Evolutionary conservation across 2,329 filamentous ascomycete species (phyloP).

Genomic region (Colletotrichum sp.): DNA sequence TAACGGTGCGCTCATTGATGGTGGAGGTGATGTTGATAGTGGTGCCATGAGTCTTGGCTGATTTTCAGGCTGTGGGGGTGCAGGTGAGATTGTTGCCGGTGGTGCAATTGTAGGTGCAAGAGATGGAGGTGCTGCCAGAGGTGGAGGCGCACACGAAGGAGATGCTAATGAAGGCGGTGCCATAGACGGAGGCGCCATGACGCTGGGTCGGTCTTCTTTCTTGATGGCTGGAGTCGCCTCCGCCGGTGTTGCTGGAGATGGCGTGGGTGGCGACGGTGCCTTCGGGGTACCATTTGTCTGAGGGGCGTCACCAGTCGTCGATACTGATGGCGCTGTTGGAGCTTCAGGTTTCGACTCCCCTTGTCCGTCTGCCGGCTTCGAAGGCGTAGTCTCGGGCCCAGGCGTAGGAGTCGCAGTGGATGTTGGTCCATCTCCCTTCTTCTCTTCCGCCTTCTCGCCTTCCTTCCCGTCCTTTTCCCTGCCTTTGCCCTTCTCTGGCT

Average conservation of each 20-base stretch:
- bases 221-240: not conserved
- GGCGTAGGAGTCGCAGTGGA: not conserved
- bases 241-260: not conserved
- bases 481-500: conserved; percentile 38
- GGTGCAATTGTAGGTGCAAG: conserved; percentile 12
- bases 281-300: not conserved
- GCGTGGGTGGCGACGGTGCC: not conserved
- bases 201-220: conserved; percentile 2
- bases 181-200: not conserved
- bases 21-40: conserved; percentile 7
- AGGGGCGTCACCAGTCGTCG: not conserved
- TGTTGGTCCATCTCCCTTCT: not conserved
- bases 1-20: not conserved
- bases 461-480: conserved; percentile 29
- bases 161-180: not conserved
- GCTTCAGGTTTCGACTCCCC: not conserved
- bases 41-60: conserved; percentile 19
- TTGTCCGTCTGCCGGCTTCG: not conserved
- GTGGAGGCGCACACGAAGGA: not conserved
- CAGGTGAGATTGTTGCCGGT: conserved; percentile 17
- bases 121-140: not conserved
- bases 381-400: not conserved
- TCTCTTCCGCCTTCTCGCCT: conserved; percentile 15
- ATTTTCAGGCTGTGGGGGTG: conserved; percentile 30
- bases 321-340: not conserved